Conservation (phyloP, 2,329 filamentous ascomycete species). For the Paracamarosporium sp. region DNA sequence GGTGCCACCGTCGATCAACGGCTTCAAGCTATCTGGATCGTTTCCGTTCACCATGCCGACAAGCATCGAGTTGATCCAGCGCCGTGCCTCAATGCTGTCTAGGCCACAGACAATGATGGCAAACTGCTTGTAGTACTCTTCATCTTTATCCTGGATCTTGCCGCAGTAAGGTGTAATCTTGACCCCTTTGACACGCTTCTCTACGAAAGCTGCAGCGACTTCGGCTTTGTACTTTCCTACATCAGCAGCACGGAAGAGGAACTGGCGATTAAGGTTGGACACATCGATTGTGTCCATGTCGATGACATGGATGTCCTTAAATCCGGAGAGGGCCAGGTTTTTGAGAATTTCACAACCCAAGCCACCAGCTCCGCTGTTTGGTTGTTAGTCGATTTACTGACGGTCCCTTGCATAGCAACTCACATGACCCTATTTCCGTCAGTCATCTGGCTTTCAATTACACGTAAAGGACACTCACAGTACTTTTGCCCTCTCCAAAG, state of each 20-base stretch:
- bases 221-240: conserved; percentile 95
- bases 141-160: conserved; percentile 95
- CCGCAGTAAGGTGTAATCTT: conserved; percentile 93
- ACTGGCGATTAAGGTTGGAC: conserved; percentile 96
- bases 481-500: conserved; percentile 55
- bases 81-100: conserved; percentile 95
- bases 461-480: conserved; percentile 62
- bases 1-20: conserved; percentile 93
- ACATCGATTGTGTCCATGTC: conserved; percentile 99
- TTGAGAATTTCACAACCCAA: conserved; percentile 97
- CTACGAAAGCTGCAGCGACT: conserved; percentile 89
- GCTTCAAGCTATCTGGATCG: conserved; percentile 85
- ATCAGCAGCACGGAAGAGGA: conserved; percentile 89
- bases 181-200: conserved; percentile 86
- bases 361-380: conserved; percentile 85
- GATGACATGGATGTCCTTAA: conserved; percentile 97
- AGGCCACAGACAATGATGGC: conserved; percentile 91
- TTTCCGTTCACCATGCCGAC: conserved; percentile 88
- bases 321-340: conserved; percentile 91
- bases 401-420: conserved; percentile 22
- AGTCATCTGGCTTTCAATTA: conserved; percentile 16
- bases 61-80: conserved; percentile 97
- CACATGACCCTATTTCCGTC: conserved; percentile 46
- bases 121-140: conserved; percentile 97
- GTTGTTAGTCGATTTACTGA: conserved; percentile 41